phyloP scores from a whole-genome alignment of 805 yeast species.

The Lachancea quebecensis region DNA sequence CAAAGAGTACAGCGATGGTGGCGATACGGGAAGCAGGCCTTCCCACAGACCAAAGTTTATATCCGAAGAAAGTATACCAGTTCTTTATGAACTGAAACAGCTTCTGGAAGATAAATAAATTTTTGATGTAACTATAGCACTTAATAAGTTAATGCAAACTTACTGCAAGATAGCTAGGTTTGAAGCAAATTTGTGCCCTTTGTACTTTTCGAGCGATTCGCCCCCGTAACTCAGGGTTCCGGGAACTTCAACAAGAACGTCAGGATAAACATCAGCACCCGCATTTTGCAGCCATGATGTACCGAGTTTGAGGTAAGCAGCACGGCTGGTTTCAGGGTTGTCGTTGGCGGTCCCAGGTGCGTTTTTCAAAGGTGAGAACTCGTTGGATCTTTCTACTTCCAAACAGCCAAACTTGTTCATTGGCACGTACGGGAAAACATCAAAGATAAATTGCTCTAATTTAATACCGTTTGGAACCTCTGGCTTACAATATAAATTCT shows the following conservation, averaged over 20 bases:
- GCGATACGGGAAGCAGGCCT: constrained; percentile 16
- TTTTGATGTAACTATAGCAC: not conserved
- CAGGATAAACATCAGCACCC: constrained; percentile 55
- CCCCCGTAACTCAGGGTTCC: constrained; percentile 69
- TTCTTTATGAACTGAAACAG: constrained; percentile 25
- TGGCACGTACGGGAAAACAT: constrained; percentile 77
- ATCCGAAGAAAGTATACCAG: constrained; percentile 29
- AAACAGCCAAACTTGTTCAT: constrained; percentile 75
- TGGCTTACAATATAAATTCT: constrained; percentile 53
- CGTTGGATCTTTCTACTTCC: constrained; percentile 79
- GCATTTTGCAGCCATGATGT: constrained; percentile 63
- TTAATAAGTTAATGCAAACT: not conserved
- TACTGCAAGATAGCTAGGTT: constrained; percentile 8
- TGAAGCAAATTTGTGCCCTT: constrained; percentile 37
- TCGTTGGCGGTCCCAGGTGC: constrained; percentile 78
- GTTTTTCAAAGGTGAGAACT: constrained; percentile 91
- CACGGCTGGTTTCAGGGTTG: constrained; percentile 75
- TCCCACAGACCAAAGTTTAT: constrained; percentile 10
- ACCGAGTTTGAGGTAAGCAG: constrained; percentile 56
- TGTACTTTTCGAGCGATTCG: constrained; percentile 55
- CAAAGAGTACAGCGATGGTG: not conserved
- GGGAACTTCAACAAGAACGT: constrained; percentile 64
- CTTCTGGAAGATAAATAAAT: constrained; percentile 11
- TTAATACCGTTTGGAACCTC: constrained; percentile 81
- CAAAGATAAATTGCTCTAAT: constrained; percentile 94